Conservation (phyloP, 148 eudicot species). For the Linanthus parryae region DNA sequence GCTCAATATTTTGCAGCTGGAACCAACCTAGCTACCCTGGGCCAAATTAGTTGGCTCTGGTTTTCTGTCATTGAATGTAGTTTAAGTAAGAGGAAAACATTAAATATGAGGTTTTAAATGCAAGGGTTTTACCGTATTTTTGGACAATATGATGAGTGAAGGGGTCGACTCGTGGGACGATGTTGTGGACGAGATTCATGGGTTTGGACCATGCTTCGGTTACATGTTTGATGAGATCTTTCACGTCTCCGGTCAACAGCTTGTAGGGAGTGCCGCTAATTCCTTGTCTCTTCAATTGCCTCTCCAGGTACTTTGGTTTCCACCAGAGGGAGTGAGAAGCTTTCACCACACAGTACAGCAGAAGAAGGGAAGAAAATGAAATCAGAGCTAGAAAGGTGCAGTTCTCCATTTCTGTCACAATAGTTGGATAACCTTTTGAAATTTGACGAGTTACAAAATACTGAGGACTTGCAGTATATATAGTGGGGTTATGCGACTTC, state of each 20-base stretch:
- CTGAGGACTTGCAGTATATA: too few species aligned
- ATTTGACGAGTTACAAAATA: too few species aligned
- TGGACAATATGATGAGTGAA: slow-evolving; percentile 26
- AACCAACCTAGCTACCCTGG: too few species aligned
- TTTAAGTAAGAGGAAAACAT: too few species aligned
- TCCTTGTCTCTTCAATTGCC: slow-evolving; percentile 24
- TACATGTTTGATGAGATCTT: slow-evolving; percentile 26
- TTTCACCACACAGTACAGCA: slow-evolving; percentile 15
- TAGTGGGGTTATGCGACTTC: too few species aligned
- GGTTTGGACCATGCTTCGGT: slow-evolving; percentile 44
- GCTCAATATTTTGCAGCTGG: too few species aligned
- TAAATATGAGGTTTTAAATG: too few species aligned
- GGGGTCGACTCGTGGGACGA: slow-evolving; percentile 37
- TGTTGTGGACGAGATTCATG: slow-evolving; percentile 27
- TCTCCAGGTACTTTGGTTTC: slow-evolving; percentile 32
- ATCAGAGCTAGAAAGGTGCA: too few species aligned
- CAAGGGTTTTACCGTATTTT: slow-evolving; percentile 39
- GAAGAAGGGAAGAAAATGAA: not conserved
- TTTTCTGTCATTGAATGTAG: too few species aligned
- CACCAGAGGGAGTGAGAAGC: slow-evolving; percentile 25
- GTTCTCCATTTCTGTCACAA: too few species aligned
- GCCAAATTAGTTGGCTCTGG: too few species aligned
- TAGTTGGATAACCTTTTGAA: too few species aligned
- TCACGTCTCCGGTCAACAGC: slow-evolving; percentile 33
- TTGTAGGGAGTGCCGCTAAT: slow-evolving; percentile 35